These are phyloP conservation scores for Xylaria castorea DNA, from an alignment of 495 filamentous ascomycete genomes.

Conservation along the genomic window DNA sequence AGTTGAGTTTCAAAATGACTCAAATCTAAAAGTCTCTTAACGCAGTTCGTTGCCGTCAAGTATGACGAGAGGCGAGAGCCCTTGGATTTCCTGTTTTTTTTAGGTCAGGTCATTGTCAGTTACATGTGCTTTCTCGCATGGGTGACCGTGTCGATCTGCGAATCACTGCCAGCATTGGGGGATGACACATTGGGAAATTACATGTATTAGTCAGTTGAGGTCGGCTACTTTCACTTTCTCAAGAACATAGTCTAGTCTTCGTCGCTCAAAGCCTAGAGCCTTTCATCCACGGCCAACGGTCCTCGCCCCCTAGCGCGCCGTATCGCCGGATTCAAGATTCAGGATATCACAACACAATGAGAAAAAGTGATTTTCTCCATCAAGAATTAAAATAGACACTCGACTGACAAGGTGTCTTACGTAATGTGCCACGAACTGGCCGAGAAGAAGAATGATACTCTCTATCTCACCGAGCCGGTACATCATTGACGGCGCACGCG, in stretches of 20 bases:
- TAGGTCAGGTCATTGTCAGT: too few species aligned
- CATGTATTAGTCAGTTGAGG: neutral
- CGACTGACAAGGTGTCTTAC: neutral
- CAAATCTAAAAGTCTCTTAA: too few species aligned
- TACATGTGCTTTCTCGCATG: too few species aligned
- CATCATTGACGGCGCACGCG: neutral
- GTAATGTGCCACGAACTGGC: neutral
- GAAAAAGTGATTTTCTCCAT: neutral
- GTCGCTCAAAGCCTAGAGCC: too few species aligned
- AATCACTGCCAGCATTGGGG: neutral
- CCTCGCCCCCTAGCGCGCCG: too few species aligned
- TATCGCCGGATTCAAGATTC: neutral
- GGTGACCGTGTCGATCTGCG: neutral
- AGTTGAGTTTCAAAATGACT: neutral
- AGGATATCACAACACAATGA: neutral
- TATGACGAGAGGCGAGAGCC: too few species aligned
- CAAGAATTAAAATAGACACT: neutral
- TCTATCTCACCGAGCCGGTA: neutral
- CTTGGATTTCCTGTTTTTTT: too few species aligned
- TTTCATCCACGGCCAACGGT: too few species aligned
- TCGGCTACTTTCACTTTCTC: neutral
- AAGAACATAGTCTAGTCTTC: neutral
- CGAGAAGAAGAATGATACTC: neutral
- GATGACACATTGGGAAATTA: neutral
- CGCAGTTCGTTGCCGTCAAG: too few species aligned